Conservation (phyloP, 108 stramenopile species). For the Nitzschia sp. region DNA sequence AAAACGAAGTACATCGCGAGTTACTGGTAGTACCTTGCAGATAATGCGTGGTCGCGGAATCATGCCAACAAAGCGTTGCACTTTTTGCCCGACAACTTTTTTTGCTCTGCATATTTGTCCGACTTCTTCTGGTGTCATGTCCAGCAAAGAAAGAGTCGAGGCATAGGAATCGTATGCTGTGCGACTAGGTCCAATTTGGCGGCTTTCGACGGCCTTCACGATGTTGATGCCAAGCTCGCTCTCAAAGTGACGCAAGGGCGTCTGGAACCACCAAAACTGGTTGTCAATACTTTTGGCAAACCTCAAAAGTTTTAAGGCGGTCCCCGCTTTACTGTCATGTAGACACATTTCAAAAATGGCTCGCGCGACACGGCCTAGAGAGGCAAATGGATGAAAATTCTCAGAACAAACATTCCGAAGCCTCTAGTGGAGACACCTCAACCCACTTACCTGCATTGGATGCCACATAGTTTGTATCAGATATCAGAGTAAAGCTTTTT, state of each 20-base stretch:
- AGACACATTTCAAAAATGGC: slow-evolving; percentile 98
- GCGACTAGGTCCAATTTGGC: slow-evolving; percentile 22
- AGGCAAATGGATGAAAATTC: too few species aligned
- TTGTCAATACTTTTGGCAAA: slow-evolving; percentile 95
- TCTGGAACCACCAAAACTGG: slow-evolving; percentile 95
- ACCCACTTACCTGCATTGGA: slow-evolving; percentile 74
- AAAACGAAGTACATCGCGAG: slow-evolving; percentile 80
- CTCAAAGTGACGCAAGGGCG: slow-evolving; percentile 92
- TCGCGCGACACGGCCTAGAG: slow-evolving; percentile 87
- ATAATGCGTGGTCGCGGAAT: slow-evolving; percentile 83
- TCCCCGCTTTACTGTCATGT: slow-evolving; percentile 55
- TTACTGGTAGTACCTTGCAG: slow-evolving; percentile 91
- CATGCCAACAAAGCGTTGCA: slow-evolving; percentile 67
- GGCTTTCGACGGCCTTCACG: slow-evolving; percentile 76
- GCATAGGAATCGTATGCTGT: slow-evolving; percentile 60
- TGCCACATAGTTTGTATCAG: slow-evolving; percentile 97
- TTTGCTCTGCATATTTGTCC: slow-evolving; percentile 77
- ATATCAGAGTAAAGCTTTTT: slow-evolving; percentile 90
- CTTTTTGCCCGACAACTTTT: slow-evolving; percentile 54
- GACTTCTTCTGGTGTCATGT: slow-evolving; percentile 93
- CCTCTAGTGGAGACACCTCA: neutral
- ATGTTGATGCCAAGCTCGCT: slow-evolving; percentile 65
- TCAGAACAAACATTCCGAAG: too few species aligned
- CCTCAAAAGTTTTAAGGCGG: slow-evolving; percentile 83
- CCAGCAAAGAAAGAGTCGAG: slow-evolving; percentile 69